Percentiles rank a stretch among this genome's conserved stretches.
These are phyloP conservation scores for Elongisporangium anandrum DNA, from an alignment of 352 stramenopile species.

Conservation along the genomic window DNA sequence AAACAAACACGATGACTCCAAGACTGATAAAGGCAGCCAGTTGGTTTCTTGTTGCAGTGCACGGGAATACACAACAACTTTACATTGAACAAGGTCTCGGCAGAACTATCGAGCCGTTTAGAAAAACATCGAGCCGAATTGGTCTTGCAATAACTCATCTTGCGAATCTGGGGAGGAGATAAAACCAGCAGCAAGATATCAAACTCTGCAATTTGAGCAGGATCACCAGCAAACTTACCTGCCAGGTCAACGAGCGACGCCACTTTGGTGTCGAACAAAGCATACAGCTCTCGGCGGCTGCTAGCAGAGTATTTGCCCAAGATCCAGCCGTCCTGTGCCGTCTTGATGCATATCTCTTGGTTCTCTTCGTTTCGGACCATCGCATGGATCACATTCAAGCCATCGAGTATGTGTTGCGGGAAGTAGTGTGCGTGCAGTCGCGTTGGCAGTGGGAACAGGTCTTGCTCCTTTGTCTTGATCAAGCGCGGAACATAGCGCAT, in stretches of 20 bases:
- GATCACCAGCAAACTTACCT: constrained; percentile 19
- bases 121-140: constrained; percentile 56
- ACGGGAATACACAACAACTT: too few species aligned
- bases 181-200: neutral
- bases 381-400: constrained; percentile 39
- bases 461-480: constrained; percentile 40
- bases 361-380: constrained; percentile 25
- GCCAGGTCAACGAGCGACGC: constrained; percentile 49
- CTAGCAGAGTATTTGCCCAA: constrained; percentile 41
- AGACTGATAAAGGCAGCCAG: too few species aligned
- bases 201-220: neutral
- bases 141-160: constrained; percentile 34
- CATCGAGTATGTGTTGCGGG: constrained; percentile 21
- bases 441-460: constrained; percentile 39
- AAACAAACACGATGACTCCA: too few species aligned
- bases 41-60: too few species aligned
- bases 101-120: constrained; percentile 5
- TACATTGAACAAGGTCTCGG: too few species aligned
- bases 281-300: constrained; percentile 48
- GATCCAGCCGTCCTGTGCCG: constrained; percentile 50
- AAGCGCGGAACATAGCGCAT: constrained; percentile 47
- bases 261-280: constrained; percentile 59
- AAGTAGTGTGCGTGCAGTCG: constrained; percentile 48
- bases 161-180: constrained; percentile 45
- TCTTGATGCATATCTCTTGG: constrained; percentile 52